These are phyloP conservation scores for Aspergillus thermomutatus DNA, from an alignment of 2,329 filamentous ascomycete species.

Conservation along the genomic window DNA sequence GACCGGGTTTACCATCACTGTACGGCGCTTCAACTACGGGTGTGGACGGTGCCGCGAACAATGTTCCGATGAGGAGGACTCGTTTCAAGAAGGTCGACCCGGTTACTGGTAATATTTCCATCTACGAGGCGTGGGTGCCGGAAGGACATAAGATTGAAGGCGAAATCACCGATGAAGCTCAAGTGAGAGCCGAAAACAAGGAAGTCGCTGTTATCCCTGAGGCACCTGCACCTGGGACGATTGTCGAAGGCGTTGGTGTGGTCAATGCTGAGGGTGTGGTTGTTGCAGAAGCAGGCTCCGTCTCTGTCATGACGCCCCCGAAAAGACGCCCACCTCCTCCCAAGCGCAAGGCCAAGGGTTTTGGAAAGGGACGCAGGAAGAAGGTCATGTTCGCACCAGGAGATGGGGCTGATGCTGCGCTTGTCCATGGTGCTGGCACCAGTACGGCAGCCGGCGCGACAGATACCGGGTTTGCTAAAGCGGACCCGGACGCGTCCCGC, in stretches of 20 bases:
- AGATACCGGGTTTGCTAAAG: constrained; percentile 29
- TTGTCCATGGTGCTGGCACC: constrained; percentile 36
- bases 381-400: constrained; percentile 58
- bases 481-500: constrained; percentile 46
- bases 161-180: constrained; percentile 65
- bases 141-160: constrained; percentile 78
- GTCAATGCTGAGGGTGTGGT: constrained; percentile 61
- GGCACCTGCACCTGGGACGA: constrained; percentile 54
- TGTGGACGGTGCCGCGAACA: constrained; percentile 27
- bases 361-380: constrained; percentile 74
- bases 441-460: constrained; percentile 36
- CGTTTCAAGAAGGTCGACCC: constrained; percentile 77
- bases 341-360: constrained; percentile 76
- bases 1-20: constrained; percentile 56
- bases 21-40: constrained; percentile 36
- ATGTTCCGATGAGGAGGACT: constrained; percentile 67
- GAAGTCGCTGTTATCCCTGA: constrained; percentile 32
- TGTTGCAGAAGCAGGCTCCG: constrained; percentile 48
- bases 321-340: constrained; percentile 69
- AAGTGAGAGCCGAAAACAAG: constrained; percentile 43
- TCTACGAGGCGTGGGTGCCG: constrained; percentile 77
- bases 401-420: constrained; percentile 37
- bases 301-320: constrained; percentile 46
- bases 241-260: constrained; percentile 57
- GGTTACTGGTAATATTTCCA: constrained; percentile 71